A percentile compares a stretch with the other conserved stretches of the same genome.
These are phyloP conservation scores for Dactylellina drechsleri DNA, from an alignment of 2,329 filamentous ascomycete genomes.

Conservation along the genomic window DNA sequence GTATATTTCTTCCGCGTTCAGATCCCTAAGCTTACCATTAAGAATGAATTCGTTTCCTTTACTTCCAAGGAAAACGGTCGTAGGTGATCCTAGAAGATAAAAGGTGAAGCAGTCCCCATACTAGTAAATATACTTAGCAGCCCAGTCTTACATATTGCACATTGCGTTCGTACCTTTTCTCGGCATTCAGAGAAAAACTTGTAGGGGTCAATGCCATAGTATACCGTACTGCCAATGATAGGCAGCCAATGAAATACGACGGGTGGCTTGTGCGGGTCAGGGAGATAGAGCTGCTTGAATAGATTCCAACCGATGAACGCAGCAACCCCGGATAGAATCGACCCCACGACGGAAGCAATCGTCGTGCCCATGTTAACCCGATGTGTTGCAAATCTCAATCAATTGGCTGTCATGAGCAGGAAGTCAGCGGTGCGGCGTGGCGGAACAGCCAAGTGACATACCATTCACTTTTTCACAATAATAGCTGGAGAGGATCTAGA, in stretches of 20 bases:
- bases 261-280: constrained; percentile 82
- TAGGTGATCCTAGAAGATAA: constrained; percentile 66
- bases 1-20: constrained; percentile 69
- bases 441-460: too few relatives aligned
- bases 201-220: constrained; percentile 94
- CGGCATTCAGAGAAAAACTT: constrained; percentile 80
- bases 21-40: constrained; percentile 67
- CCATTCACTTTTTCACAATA: too few relatives aligned
- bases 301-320: constrained; percentile 78
- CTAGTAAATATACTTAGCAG: constrained; percentile 58
- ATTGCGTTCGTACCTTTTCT: constrained; percentile 72
- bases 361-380: constrained; percentile 13
- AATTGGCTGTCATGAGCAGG: background rate
- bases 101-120: constrained; percentile 69
- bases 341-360: constrained; percentile 29
- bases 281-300: constrained; percentile 79
- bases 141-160: background rate
- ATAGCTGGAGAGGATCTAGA: too few relatives aligned
- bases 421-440: too few relatives aligned
- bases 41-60: constrained; percentile 69
- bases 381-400: background rate
- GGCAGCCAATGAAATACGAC: constrained; percentile 84
- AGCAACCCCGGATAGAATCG: constrained; percentile 19
- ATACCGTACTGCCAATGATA: constrained; percentile 87
- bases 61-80: constrained; percentile 66